A percentile compares a stretch with the other conserved stretches of the same genome.
These are phyloP conservation scores for Kazachstania bromeliacearum DNA, from an alignment of 805 yeast species.

Conservation along the genomic window DNA sequence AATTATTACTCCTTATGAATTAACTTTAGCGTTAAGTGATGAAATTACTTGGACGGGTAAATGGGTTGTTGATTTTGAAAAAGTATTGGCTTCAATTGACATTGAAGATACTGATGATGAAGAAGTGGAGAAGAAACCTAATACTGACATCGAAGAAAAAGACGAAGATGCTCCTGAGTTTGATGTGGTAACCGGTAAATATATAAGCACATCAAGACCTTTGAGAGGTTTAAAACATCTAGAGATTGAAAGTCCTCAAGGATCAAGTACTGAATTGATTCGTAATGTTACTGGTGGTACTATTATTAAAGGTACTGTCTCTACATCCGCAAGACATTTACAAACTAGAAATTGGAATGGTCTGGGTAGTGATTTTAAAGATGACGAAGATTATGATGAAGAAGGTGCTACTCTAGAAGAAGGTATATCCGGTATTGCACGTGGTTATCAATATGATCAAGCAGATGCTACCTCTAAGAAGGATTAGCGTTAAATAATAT, in stretches of 20 bases:
- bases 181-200: slow-evolving; percentile 79
- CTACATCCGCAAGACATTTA: slow-evolving; percentile 75
- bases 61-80: slow-evolving; percentile 79
- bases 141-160: background rate
- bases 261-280: slow-evolving; percentile 34
- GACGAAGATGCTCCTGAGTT: slow-evolving; percentile 56
- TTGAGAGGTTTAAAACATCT: slow-evolving; percentile 57
- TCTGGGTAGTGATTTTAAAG: slow-evolving; percentile 71
- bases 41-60: slow-evolving; percentile 86
- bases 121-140: slow-evolving; percentile 9
- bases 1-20: slow-evolving; percentile 87
- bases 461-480: slow-evolving; percentile 7
- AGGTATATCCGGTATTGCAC: slow-evolving; percentile 81
- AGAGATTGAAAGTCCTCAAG: slow-evolving; percentile 41
- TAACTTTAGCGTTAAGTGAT: slow-evolving; percentile 66
- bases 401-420: slow-evolving; percentile 77
- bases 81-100: slow-evolving; percentile 35
- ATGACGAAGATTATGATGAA: slow-evolving; percentile 34
- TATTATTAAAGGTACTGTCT: slow-evolving; percentile 65
- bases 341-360: slow-evolving; percentile 82
- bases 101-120: slow-evolving; percentile 17
- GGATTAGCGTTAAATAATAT: background rate
- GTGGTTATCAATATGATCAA: slow-evolving; percentile 57
- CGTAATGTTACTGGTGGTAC: slow-evolving; percentile 50
- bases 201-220: slow-evolving; percentile 63